Percentiles rank a stretch among this genome's conserved stretches.
phyloP scores from a whole-genome alignment of 2,329 filamentous ascomycete genomes.

The Pseudocercospora crystallina region DNA sequence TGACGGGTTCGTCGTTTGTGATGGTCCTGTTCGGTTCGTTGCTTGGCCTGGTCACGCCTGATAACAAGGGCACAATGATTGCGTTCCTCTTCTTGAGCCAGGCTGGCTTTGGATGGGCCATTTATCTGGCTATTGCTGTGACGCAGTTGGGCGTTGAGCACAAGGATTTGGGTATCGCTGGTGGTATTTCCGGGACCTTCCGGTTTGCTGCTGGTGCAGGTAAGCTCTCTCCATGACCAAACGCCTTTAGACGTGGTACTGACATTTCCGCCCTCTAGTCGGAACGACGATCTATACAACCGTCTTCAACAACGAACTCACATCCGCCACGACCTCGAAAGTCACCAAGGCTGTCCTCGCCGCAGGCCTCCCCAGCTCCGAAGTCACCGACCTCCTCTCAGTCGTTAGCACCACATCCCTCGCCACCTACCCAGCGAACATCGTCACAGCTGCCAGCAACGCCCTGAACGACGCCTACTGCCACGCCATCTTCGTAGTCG shows the following conservation, averaged over 20 bases:
- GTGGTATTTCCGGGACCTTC: conserved; percentile 20
- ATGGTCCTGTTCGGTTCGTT: conserved; percentile 53
- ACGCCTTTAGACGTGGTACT: neutral
- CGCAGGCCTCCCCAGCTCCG: conserved; percentile 15
- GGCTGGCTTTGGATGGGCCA: conserved; percentile 34
- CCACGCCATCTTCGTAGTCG: conserved; percentile 19
- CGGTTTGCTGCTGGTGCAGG: conserved; percentile 15
- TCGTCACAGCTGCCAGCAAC: conserved; percentile 10
- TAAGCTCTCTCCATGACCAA: neutral
- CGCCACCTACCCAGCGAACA: conserved; percentile 5
- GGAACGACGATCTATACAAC: conserved; percentile 20
- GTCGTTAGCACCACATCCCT: conserved; percentile 9
- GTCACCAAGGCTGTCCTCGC: conserved; percentile 19
- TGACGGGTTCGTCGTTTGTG: conserved; percentile 44
- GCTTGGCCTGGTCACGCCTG: conserved; percentile 45
- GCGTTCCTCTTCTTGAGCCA: conserved; percentile 23
- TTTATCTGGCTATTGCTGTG: conserved; percentile 34
- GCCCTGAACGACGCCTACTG: conserved; percentile 14
- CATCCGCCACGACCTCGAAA: conserved; percentile 3
- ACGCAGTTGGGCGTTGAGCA: conserved; percentile 35
- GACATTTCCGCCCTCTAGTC: neutral
- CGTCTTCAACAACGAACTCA: conserved; percentile 22
- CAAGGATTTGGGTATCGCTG: conserved; percentile 25
- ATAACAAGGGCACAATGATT: conserved; percentile 37
- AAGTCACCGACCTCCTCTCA: conserved; percentile 10